A percentile compares a stretch with the other conserved stretches of the same genome.
These are phyloP conservation scores for Solanum okadae DNA, from an alignment of 257 asterid species.

Conservation along the genomic window DNA sequence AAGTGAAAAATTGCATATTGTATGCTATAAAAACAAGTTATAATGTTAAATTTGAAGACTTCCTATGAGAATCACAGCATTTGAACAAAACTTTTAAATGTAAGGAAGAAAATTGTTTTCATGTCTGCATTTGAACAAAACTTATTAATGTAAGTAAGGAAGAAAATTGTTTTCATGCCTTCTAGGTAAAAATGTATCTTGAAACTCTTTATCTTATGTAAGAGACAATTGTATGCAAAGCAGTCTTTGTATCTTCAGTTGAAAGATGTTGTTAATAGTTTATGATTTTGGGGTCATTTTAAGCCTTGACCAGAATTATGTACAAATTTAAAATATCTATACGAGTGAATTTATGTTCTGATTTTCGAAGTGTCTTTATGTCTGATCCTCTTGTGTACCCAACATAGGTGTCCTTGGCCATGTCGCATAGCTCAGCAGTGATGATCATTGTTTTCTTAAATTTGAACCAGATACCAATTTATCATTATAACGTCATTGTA, in stretches of 20 bases:
- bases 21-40: background rate
- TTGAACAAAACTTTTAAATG: background rate
- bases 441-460: background rate
- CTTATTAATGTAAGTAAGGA: background rate
- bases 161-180: background rate
- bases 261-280: background rate
- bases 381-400: background rate
- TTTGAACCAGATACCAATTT: background rate
- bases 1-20: background rate
- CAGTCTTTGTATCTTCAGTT: background rate
- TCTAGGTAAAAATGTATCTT: background rate
- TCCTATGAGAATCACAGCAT: background rate
- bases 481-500: background rate
- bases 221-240: background rate
- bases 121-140: background rate
- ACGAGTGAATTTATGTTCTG: background rate
- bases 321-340: background rate
- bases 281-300: background rate
- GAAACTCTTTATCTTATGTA: background rate
- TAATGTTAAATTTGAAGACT: background rate
- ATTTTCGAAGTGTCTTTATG: background rate
- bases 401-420: background rate
- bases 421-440: background rate
- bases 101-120: background rate
- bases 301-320: background rate